Evolutionary conservation across 805 yeast genomes (phyloP).

Genomic region (Candida vartiovaarae): DNA sequence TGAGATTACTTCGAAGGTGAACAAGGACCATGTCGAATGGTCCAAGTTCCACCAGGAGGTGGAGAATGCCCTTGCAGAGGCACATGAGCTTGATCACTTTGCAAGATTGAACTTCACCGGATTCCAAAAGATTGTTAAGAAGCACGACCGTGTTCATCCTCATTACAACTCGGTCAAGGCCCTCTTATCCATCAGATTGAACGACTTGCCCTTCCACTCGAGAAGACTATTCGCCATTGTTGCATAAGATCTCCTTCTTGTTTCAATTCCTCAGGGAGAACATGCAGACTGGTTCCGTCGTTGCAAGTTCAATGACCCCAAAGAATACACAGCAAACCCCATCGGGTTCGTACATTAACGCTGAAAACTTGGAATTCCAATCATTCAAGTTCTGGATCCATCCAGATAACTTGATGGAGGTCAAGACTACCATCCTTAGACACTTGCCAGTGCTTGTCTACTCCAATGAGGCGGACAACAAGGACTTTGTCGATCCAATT

Average conservation of each 20-base stretch:
- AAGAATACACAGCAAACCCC: constrained; percentile 16
- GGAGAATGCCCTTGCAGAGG: constrained; percentile 65
- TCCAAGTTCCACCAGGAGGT: constrained; percentile 55
- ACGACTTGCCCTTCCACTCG: constrained; percentile 82
- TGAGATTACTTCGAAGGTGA: constrained; percentile 26
- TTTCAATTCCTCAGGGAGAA: constrained; percentile 80
- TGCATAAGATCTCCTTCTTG: constrained; percentile 73
- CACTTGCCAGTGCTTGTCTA: constrained; percentile 90
- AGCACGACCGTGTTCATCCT: constrained; percentile 88
- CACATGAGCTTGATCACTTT: constrained; percentile 85
- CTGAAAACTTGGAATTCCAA: constrained; percentile 34
- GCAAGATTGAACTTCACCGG: constrained; percentile 93
- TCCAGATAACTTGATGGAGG: constrained; percentile 96
- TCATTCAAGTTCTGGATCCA: constrained; percentile 93
- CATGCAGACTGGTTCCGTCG: constrained; percentile 29
- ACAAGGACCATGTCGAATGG: constrained; percentile 43
- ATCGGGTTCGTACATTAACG: constrained; percentile 8
- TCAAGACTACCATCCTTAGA: constrained; percentile 88
- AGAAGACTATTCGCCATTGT: constrained; percentile 92
- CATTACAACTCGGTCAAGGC: constrained; percentile 82
- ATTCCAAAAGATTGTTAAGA: constrained; percentile 87
- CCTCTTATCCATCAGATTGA: constrained; percentile 77
- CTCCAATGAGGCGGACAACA: constrained; percentile 35
- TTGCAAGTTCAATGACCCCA: constrained; percentile 21
- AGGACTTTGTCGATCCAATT: constrained; percentile 60